A percentile compares a stretch with the other conserved stretches of the same genome.
These are phyloP conservation scores for Solanum sejunctum DNA, from an alignment of 257 asterid genomes.

Conservation along the genomic window DNA sequence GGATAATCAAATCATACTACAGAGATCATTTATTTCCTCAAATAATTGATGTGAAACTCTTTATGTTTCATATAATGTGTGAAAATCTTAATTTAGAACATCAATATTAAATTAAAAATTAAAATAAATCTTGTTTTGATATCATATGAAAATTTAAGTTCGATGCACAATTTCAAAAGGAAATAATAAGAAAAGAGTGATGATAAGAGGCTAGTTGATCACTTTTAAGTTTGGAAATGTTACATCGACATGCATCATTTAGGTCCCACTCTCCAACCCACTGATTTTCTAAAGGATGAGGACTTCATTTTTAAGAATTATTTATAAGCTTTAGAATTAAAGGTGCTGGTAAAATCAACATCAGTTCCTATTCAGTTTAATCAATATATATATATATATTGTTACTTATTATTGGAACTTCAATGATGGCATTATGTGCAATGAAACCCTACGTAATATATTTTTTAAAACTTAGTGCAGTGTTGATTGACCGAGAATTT, in stretches of 20 bases:
- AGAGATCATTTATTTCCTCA: not conserved
- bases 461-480: conserved; percentile 17
- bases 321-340: not conserved
- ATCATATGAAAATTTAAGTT: no score
- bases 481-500: conserved; percentile 20
- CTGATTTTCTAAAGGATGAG: not conserved
- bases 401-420: not conserved
- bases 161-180: no score
- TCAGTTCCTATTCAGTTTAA: not conserved
- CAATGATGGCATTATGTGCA: conserved; percentile 17
- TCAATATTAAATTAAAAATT: not conserved
- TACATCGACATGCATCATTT: not conserved
- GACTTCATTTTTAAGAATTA: not conserved
- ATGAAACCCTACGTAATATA: not conserved
- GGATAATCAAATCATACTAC: not conserved
- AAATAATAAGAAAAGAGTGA: not conserved
- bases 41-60: not conserved
- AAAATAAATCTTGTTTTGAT: not conserved
- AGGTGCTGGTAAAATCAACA: not conserved
- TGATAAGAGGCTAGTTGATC: not conserved
- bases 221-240: not conserved
- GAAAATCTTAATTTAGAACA: not conserved
- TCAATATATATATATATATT: not conserved
- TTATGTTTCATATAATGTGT: not conserved
- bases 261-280: not conserved